Evolutionary conservation across 1,284 basidiomycete genomes (phyloP), one percentile per base, ranked within the genome.

Genomic region (Ceratobasidium sp.): DNA sequence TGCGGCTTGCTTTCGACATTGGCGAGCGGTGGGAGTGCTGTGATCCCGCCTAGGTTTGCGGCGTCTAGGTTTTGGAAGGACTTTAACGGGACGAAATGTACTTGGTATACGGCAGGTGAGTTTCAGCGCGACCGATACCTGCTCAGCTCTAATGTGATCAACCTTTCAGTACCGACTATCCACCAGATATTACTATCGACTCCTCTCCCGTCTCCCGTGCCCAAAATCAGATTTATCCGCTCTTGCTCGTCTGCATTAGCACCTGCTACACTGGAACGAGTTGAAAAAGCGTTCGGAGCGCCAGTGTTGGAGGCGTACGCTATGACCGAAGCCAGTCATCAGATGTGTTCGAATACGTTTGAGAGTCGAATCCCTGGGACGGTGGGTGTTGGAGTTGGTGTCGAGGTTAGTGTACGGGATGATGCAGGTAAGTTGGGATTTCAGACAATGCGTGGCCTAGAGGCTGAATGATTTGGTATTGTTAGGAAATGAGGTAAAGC

Each of bases 1-100:
- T 89, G 90, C 75, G 91, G 90, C 80, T 85, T 92, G 33, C 86
- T 91, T 23, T 88, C 91, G 9, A 90, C 91, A 0, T 83, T 91
- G 6, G 85, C 90, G 56, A 88, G 89, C 23, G 88, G 89, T 4
- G 90, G 90, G 9, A 88, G 87, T 79, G 87, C 90, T 2, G 89
- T 92, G 78, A 89, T 92, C 82, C 91, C 90, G 64, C 83, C 85
- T 52, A 85, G 84, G 70, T 92, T 92, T 83, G 88, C 89, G 71
- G 89, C 91, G 1, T 85, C 86, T 62, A 85, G 86, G 0, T 93
- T 92, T 81, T 93, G 91, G 91, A 83, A 83, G 23, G 87, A 91
- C 62, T 87, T 90, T 1, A 82, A 82, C n/a, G 82, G 85, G 44
- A 82, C 87, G 26, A 84, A 85, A 65, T 86, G 87, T 66, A 90